Percentiles rank a stretch among this genome's conserved stretches.
phyloP scores from a whole-genome alignment of 495 filamentous ascomycete genomes.

The Hypomontagnella submonticulosa region DNA sequence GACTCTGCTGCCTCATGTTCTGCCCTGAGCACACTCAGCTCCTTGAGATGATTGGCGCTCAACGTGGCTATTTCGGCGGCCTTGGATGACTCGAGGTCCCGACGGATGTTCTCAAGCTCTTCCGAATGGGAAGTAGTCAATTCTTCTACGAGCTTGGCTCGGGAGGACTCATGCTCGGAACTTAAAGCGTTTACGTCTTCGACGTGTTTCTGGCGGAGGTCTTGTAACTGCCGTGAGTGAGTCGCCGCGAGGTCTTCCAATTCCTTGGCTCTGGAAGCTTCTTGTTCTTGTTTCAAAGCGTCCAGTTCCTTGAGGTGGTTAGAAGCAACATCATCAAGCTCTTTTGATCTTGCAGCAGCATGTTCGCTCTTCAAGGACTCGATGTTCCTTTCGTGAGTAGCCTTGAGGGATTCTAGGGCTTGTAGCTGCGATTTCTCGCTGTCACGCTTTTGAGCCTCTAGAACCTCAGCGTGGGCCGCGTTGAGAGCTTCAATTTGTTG shows the following conservation, averaged over 20 bases:
- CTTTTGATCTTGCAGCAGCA: conserved; percentile 33
- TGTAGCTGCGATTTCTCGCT: conserved; percentile 45
- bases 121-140: conserved; percentile 30
- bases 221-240: conserved; percentile 36
- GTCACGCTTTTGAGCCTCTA: conserved; percentile 47
- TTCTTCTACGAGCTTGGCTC: conserved; percentile 33
- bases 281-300: conserved; percentile 37
- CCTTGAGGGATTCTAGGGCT: conserved; percentile 44
- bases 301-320: conserved; percentile 42
- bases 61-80: conserved; percentile 35
- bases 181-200: conserved; percentile 27
- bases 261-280: conserved; percentile 26
- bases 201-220: conserved; percentile 28
- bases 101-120: conserved; percentile 29
- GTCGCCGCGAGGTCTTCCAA: conserved; percentile 22
- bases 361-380: conserved; percentile 43
- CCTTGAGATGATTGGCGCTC: conserved; percentile 22
- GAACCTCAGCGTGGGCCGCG: conserved; percentile 43
- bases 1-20: conserved; percentile 28
- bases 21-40: conserved; percentile 25
- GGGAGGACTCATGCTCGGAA: conserved; percentile 33
- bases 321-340: conserved; percentile 35
- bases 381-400: conserved; percentile 43
- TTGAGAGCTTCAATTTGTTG: conserved; percentile 48
- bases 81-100: conserved; percentile 33